Conservation (phyloP, 768 basidiomycete genomes). For the Pleurotus salmoneostramineus region DNA sequence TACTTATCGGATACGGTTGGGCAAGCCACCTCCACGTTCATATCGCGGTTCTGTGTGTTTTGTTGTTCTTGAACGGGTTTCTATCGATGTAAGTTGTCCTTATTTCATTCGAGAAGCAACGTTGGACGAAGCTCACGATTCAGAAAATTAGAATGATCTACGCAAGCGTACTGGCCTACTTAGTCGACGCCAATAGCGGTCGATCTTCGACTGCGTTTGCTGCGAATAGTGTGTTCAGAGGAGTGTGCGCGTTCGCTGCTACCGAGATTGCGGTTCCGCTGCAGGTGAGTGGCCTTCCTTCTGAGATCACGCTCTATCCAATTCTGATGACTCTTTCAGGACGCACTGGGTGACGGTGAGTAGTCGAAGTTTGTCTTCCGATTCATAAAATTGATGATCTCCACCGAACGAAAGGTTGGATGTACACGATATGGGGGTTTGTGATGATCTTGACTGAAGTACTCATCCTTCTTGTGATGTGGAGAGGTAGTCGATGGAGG, state of each 20-base stretch:
- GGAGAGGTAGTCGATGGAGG: slow-evolving; percentile 61
- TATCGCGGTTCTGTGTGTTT: slow-evolving; percentile 64
- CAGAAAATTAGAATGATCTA: slow-evolving; percentile 28
- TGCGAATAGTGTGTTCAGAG: slow-evolving; percentile 73
- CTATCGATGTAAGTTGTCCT: slow-evolving; percentile 56
- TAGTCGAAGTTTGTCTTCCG: neutral
- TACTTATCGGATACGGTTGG: slow-evolving; percentile 74
- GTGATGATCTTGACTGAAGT: slow-evolving; percentile 49
- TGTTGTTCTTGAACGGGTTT: slow-evolving; percentile 72
- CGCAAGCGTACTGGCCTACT: slow-evolving; percentile 58
- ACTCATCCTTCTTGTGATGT: slow-evolving; percentile 55
- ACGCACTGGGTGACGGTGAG: slow-evolving; percentile 71
- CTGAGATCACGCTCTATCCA: neutral
- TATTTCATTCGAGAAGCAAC: neutral
- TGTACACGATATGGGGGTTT: slow-evolving; percentile 62
- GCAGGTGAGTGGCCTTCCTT: slow-evolving; percentile 37
- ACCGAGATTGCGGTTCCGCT: slow-evolving; percentile 74
- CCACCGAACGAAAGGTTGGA: slow-evolving; percentile 33
- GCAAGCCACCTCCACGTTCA: slow-evolving; percentile 57
- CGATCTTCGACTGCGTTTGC: slow-evolving; percentile 75
- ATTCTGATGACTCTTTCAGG: slow-evolving; percentile 26
- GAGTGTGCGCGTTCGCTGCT: slow-evolving; percentile 61
- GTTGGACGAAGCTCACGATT: neutral
- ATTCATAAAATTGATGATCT: neutral
- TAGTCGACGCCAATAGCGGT: slow-evolving; percentile 85